Conservation (phyloP, 208 protist genomes). For the Trichomonas vaginalis region DNA sequence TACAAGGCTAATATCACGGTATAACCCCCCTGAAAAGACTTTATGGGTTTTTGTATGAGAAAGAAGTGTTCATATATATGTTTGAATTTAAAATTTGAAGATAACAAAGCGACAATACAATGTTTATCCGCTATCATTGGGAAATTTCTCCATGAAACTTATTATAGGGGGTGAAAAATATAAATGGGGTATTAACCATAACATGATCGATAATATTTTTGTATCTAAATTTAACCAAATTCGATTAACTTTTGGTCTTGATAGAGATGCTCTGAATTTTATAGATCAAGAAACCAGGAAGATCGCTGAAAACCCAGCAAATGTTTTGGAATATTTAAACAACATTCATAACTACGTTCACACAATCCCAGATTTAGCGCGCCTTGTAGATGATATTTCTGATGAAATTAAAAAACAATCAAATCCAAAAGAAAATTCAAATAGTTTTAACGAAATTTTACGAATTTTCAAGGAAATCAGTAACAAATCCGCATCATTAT, state of each 20-base stretch:
- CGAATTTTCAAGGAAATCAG: neutral
- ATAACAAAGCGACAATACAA: no score
- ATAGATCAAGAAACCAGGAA: neutral
- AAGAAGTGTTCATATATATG: no score
- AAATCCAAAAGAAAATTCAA: neutral
- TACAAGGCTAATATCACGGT: no score
- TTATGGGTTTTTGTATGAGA: no score
- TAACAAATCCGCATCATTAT: neutral
- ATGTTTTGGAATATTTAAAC: neutral
- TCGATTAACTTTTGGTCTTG: neutral
- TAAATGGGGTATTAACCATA: no score
- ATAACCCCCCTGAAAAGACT: no score
- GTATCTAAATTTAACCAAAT: neutral
- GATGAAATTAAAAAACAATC: neutral
- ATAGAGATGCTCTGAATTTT: neutral
- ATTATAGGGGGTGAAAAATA: no score
- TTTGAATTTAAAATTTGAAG: no score
- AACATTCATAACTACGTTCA: neutral
- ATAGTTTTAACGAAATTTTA: neutral
- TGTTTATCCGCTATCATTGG: no score
- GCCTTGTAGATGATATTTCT: neutral
- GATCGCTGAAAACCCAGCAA: neutral
- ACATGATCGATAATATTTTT: no score
- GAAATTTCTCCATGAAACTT: no score
- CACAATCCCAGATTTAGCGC: neutral